Conservation (phyloP, 768 basidiomycete species). For the Tephrocybe sp. region DNA sequence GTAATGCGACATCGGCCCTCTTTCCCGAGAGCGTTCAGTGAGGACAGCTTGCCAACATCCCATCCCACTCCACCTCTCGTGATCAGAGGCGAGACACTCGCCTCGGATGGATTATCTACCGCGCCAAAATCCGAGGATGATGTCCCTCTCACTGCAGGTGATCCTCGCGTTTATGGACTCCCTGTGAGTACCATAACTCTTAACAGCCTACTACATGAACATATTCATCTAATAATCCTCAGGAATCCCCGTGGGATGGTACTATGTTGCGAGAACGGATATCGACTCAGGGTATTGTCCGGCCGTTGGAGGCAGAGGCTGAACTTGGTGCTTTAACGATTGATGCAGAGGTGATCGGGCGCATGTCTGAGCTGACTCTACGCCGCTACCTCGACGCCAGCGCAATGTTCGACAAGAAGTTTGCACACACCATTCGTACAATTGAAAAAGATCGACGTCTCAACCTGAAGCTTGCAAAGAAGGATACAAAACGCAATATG, state of each 20-base stretch:
- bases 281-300: slow-evolving; percentile 76
- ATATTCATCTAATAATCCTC: background rate
- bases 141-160: slow-evolving; percentile 57
- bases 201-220: background rate
- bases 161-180: slow-evolving; percentile 54
- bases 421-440: slow-evolving; percentile 47
- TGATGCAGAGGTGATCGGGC: slow-evolving; percentile 65
- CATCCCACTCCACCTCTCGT: background rate
- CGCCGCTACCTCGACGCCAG: slow-evolving; percentile 73
- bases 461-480: slow-evolving; percentile 61
- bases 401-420: slow-evolving; percentile 64
- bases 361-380: slow-evolving; percentile 68
- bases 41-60: background rate
- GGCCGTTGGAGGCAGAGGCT: slow-evolving; percentile 70
- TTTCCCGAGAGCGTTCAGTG: slow-evolving; percentile 4
- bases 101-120: slow-evolving; percentile 18
- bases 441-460: slow-evolving; percentile 68
- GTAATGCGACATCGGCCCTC: slow-evolving; percentile 15
- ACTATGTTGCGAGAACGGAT: slow-evolving; percentile 92
- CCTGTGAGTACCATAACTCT: slow-evolving; percentile 33
- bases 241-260: slow-evolving; percentile 42
- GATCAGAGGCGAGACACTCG: slow-evolving; percentile 5
- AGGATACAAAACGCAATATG: slow-evolving; percentile 58
- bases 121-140: slow-evolving; percentile 21
- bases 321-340: slow-evolving; percentile 68